A percentile compares a stretch with the other conserved stretches of the same genome.
Evolutionary conservation across 2,329 filamentous ascomycete genomes (phyloP).

Genomic region (Arthrobotrys sinensis): DNA sequence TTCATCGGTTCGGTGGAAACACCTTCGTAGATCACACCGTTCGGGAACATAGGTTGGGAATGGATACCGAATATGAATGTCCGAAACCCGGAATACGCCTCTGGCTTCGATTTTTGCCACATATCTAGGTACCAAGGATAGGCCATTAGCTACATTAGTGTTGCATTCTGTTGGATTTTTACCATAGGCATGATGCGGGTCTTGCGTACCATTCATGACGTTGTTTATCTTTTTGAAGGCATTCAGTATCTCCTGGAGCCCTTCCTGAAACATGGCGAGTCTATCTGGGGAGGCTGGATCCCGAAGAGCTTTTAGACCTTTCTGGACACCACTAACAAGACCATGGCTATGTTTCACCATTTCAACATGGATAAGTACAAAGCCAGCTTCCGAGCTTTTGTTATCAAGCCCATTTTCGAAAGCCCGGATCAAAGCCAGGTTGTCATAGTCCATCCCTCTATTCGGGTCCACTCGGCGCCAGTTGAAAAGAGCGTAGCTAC

Average conservation of each 20-base stretch:
- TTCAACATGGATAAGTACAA: conserved; percentile 94
- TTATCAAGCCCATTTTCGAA: conserved; percentile 92
- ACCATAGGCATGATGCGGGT: not conserved
- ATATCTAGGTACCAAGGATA: conserved; percentile 72
- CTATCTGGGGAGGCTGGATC: conserved; percentile 62
- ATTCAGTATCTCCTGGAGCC: conserved; percentile 70
- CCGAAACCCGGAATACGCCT: conserved; percentile 88
- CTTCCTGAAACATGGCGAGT: conserved; percentile 70
- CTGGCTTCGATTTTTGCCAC: conserved; percentile 90
- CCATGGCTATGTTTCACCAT: conserved; percentile 91
- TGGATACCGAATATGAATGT: conserved; percentile 99
- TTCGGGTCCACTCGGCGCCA: conserved; percentile 75
- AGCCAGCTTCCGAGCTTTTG: conserved; percentile 89
- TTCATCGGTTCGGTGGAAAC: conserved; percentile 81
- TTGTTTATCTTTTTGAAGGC: conserved; percentile 73
- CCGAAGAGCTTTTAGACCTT: conserved; percentile 71
- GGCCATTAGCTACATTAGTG: not conserved
- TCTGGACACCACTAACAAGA: conserved; percentile 76
- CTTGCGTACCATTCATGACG: conserved; percentile 73
- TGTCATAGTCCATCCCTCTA: conserved; percentile 75
- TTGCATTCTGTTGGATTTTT: conserved; percentile 28
- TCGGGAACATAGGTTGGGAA: conserved; percentile 91
- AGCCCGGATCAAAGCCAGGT: conserved; percentile 87
- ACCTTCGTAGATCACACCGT: conserved; percentile 91
- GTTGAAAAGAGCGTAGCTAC: conserved; percentile 79